Percentiles rank a stretch among this genome's conserved stretches.
phyloP scores from a whole-genome alignment of 2,329 filamentous ascomycete species.

The Aspergillus fumigatus region DNA sequence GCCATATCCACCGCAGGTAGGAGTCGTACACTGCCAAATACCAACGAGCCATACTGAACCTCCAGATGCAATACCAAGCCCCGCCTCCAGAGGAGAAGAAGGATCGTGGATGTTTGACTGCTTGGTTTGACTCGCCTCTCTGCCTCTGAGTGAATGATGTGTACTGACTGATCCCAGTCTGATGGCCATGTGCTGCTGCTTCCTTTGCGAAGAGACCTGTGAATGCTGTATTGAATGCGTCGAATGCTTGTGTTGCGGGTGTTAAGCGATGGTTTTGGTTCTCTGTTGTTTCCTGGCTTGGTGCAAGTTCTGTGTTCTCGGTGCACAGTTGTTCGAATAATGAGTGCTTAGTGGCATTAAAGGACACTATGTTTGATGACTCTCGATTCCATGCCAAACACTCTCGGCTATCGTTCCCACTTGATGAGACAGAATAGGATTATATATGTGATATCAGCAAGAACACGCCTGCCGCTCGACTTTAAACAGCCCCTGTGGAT shows the following conservation, averaged over 20 bases:
- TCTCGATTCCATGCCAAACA: background rate
- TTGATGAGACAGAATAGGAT: too few relatives aligned
- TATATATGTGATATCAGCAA: too few relatives aligned
- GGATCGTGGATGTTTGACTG: slow-evolving; percentile 16
- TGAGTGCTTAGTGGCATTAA: background rate
- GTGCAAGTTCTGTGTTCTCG: background rate
- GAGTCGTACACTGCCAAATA: background rate
- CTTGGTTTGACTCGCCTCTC: slow-evolving; percentile 8
- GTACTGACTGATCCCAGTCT: slow-evolving; percentile 4
- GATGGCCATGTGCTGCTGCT: slow-evolving; percentile 18
- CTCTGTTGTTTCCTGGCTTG: background rate
- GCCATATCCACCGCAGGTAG: slow-evolving; percentile 3
- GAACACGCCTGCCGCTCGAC: too few relatives aligned
- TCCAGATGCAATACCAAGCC: slow-evolving; percentile 15
- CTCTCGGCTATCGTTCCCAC: too few relatives aligned
- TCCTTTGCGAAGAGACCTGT: slow-evolving; percentile 17
- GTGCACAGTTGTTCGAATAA: background rate
- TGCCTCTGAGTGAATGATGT: background rate
- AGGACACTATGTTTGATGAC: background rate
- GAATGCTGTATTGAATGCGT: slow-evolving; percentile 17
- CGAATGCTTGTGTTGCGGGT: slow-evolving; percentile 14
- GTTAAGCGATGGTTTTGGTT: background rate
- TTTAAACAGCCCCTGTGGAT: too few relatives aligned
- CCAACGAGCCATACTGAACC: background rate
- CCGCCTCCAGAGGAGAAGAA: slow-evolving; percentile 13